Evolutionary conservation across 2,329 filamentous ascomycete species (phyloP).

Genomic region (Cladophialophora psammophila): DNA sequence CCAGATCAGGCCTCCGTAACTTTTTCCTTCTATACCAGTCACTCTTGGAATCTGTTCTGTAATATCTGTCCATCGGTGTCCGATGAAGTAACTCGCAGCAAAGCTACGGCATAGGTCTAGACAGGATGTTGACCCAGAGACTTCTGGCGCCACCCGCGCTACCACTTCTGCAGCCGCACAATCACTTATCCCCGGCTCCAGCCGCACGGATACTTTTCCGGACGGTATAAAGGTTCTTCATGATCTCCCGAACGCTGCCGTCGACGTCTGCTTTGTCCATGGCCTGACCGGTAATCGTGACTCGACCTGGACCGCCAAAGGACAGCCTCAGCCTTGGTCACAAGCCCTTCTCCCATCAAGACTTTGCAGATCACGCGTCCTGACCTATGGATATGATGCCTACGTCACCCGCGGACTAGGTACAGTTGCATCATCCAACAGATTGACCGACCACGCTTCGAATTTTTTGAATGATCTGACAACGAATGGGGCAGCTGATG

Average conservation of each 20-base stretch:
- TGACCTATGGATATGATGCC: constrained; percentile 39
- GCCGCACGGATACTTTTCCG: background rate
- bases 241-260: constrained; percentile 18
- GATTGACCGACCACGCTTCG: constrained; percentile 43
- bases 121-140: too few relatives aligned
- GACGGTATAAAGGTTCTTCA: constrained; percentile 14
- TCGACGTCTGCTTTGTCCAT: constrained; percentile 40
- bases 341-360: constrained; percentile 31
- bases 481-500: constrained; percentile 39
- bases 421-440: constrained; percentile 42
- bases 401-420: constrained; percentile 38
- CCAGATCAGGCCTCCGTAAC: too few relatives aligned
- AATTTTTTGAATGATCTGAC: constrained; percentile 44
- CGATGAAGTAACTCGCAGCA: too few relatives aligned
- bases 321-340: constrained; percentile 38
- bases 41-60: too few relatives aligned
- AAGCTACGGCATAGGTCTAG: too few relatives aligned
- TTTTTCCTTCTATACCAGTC: too few relatives aligned
- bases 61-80: too few relatives aligned
- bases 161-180: too few relatives aligned
- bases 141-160: too few relatives aligned
- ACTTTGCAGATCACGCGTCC: constrained; percentile 31
- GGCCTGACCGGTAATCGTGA: constrained; percentile 40
- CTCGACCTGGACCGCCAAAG: constrained; percentile 39
- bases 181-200: too few relatives aligned